Conservation (phyloP, 2,329 filamentous ascomycete genomes). For the Talaromyces rugulosus region DNA sequence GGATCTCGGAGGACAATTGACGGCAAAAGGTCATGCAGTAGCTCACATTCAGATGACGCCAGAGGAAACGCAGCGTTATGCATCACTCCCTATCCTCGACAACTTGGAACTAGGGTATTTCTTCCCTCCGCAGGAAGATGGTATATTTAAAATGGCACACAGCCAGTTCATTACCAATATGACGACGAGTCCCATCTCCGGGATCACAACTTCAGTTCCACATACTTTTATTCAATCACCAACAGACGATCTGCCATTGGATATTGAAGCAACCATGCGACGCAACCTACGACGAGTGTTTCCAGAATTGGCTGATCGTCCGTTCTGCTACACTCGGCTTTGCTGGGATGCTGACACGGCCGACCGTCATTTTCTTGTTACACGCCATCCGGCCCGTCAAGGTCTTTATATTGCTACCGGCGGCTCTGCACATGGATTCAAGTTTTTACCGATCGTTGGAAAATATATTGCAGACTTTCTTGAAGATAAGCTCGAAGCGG, state of each 20-base stretch:
- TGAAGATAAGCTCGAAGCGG: slow-evolving; percentile 21
- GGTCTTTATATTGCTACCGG: slow-evolving; percentile 59
- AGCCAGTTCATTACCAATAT: slow-evolving; percentile 57
- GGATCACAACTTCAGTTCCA: slow-evolving; percentile 6
- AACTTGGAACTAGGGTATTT: slow-evolving; percentile 10
- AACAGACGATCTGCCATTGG: slow-evolving; percentile 3
- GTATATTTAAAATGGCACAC: slow-evolving; percentile 60
- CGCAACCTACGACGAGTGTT: slow-evolving; percentile 9
- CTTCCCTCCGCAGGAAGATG: slow-evolving; percentile 25
- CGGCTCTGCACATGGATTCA: slow-evolving; percentile 63
- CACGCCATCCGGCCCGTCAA: slow-evolving; percentile 46
- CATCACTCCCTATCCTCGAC: slow-evolving; percentile 51
- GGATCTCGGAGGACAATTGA: slow-evolving; percentile 45
- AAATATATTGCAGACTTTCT: slow-evolving; percentile 46
- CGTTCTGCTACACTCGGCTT: slow-evolving; percentile 38
- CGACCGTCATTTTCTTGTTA: slow-evolving; percentile 60
- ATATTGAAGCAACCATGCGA: slow-evolving; percentile 11
- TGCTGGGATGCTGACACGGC: slow-evolving; percentile 61
- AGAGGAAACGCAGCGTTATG: slow-evolving; percentile 46
- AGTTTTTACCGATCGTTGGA: slow-evolving; percentile 61
- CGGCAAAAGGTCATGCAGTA: slow-evolving; percentile 58
- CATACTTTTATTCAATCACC: slow-evolving; percentile 7
- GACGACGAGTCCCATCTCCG: slow-evolving; percentile 6
- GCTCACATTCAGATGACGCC: slow-evolving; percentile 54
- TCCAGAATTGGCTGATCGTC: slow-evolving; percentile 6